Evolutionary conservation across 2,329 filamentous ascomycete genomes (phyloP).

Genomic region (Fragosphaeria purpurea): DNA sequence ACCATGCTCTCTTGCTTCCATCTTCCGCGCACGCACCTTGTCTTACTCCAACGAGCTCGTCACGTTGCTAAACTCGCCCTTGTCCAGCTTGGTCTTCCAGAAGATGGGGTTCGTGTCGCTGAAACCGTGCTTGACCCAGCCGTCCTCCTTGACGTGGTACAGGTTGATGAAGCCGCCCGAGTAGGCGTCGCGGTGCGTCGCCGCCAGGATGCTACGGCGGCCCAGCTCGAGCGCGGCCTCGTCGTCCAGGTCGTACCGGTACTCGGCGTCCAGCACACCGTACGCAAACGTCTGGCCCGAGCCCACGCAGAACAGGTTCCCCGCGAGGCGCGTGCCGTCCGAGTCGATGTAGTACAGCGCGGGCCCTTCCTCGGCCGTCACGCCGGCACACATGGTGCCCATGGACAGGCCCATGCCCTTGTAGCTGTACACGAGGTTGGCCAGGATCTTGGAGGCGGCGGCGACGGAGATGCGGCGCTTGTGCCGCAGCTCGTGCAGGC

Average conservation of each 20-base stretch:
- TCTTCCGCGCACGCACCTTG: neutral
- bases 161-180: constrained; percentile 97
- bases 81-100: constrained; percentile 98
- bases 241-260: constrained; percentile 76
- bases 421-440: constrained; percentile 96
- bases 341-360: constrained; percentile 99
- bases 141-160: constrained; percentile 97
- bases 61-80: constrained; percentile 96
- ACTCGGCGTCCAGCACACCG: constrained; percentile 92
- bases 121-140: constrained; percentile 99
- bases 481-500: constrained; percentile 96
- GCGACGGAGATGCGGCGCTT: constrained; percentile 98
- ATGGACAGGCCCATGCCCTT: constrained; percentile 98
- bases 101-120: constrained; percentile 98
- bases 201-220: constrained; percentile 83
- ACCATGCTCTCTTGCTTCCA: neutral
- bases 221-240: constrained; percentile 89
- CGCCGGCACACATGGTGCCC: constrained; percentile 98
- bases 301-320: constrained; percentile 96
- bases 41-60: constrained; percentile 60
- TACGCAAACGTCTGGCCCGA: constrained; percentile 98
- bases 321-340: constrained; percentile 83
- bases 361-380: constrained; percentile 88
- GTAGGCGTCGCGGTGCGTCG: constrained; percentile 96
- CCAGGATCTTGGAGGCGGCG: constrained; percentile 94